These are phyloP conservation scores for Quercus alba DNA, from an alignment of 306 rosid species.

Conservation along the genomic window DNA sequence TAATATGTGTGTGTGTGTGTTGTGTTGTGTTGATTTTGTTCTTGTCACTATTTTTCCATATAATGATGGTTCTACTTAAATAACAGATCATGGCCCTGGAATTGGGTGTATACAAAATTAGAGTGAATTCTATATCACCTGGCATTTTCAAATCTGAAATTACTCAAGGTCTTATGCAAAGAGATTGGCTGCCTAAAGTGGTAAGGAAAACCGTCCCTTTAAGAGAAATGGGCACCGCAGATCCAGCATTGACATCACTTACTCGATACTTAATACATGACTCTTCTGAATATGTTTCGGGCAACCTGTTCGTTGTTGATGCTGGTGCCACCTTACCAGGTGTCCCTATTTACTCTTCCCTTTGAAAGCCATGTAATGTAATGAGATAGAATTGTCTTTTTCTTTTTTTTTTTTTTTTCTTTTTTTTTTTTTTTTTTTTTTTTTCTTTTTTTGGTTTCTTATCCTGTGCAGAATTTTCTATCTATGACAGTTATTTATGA, in stretches of 20 bases:
- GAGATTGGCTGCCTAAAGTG: constrained; percentile 60
- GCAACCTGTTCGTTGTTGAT: constrained; percentile 56
- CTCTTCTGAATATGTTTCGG: constrained; percentile 59
- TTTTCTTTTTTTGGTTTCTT: too few species aligned
- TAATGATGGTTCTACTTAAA: background rate
- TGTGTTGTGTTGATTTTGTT: too few species aligned
- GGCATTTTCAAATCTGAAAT: constrained; percentile 85
- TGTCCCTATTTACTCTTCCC: constrained; percentile 72
- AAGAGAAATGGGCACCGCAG: constrained; percentile 41
- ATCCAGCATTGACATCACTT: constrained; percentile 78
- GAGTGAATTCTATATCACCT: constrained; percentile 73
- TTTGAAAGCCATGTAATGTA: constrained; percentile 14
- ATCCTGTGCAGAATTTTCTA: too few species aligned
- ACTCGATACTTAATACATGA: constrained; percentile 67
- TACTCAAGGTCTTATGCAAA: constrained; percentile 51
- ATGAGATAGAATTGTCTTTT: too few species aligned
- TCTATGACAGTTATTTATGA: too few species aligned
- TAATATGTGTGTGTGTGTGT: background rate
- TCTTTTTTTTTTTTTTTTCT: too few species aligned
- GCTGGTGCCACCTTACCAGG: constrained; percentile 67
- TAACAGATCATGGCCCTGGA: constrained; percentile 76
- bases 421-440: too few species aligned
- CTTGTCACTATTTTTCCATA: background rate
- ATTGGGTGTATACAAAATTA: constrained; percentile 61
- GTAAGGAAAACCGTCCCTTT: constrained; percentile 50